Evolutionary conservation across 148 eudicot genomes (phyloP), one percentile per base, ranked within the genome.

Genomic region (Vaccinium darrowii): DNA sequence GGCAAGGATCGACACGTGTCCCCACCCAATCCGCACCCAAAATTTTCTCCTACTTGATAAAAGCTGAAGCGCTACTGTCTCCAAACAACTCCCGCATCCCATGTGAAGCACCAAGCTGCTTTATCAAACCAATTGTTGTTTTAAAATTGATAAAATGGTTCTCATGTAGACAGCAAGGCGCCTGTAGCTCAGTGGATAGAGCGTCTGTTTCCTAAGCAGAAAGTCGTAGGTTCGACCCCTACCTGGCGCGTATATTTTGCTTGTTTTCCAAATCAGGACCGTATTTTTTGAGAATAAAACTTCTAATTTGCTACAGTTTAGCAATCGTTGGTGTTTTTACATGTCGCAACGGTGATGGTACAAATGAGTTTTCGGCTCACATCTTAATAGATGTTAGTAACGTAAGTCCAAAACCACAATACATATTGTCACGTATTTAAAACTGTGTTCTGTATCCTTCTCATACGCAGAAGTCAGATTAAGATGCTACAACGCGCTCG

Each of bases 121-220:
- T 23, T 2, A 8, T 10, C 18, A 16, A 5, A 65, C 3, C 18
- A 56, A 15, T 3, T 14, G 19, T 3, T 2, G 8, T 8, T 0
- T 2, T n/a, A 1, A 58, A 63, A 63, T 2, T 7, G 8, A 63
- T 9, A 63, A 0, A 21, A 0, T 63, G 0, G 1, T 0, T 0
- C 13, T 0, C 0, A 8, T 2, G 1, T 1, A 0, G 7, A 0
- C 3, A 8, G 23, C 1, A 9, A 8, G 8, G 74, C 74, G 74
- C 74, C 74, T 69, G 74, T 30, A 69, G 74, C 74, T 69, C 74
- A 69, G 43, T 69, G 74, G 74, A 69, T 69, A 69, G 74, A 69
- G 74, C 74, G 74, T 69, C 74, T 69, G 74, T 69, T 69, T 69
- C 74, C 74, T 69, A 69, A 69, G 74, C 43, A 69, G 74, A 69